Evolutionary conservation across 192 early-diverging fungal genomes (phyloP), one percentile per base, ranked within the genome.

Genomic region (Phycomyces blakesleeanus): DNA sequence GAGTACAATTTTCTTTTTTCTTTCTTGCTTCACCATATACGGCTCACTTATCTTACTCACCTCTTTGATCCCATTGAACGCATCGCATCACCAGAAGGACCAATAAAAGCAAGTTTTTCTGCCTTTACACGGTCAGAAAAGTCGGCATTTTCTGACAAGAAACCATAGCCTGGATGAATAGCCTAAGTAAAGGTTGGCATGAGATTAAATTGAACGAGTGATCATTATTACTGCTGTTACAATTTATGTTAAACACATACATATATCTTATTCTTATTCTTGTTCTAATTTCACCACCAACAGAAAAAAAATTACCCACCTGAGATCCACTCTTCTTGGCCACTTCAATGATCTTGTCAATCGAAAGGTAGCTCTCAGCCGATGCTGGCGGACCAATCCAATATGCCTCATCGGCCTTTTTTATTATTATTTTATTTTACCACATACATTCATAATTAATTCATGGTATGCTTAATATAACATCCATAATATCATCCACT

Each of bases 131-230:
- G 71, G 21, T 91, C 84, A 1, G 92, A 91, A 82, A 98, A 98
- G n/a, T 74, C 80, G 0, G 91, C 83, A 75, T 95, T 96, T 67
- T 98, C 96, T 0, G 93, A 95, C 47, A 98, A 79, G 73, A 98
- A 98, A 12, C 96, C 96, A 74, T 96, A 98, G 34, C 96, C 96
- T 0, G 96, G 96, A 63, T 98, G 96, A 57, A 98, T 89, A 22
- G 94, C 96, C 81, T 47, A n/a, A n/a, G n/a, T n/a, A n/a, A n/a
- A n/a, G n/a, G n/a, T n/a, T n/a, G n/a, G n/a, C n/a, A n/a, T n/a
- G n/a, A n/a, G n/a, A n/a, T n/a, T n/a, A n/a, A n/a, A n/a, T n/a
- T n/a, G n/a, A n/a, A n/a, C n/a, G n/a, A n/a, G n/a, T n/a, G n/a
- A n/a, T n/a, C n/a, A n/a, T n/a, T n/a, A n/a, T n/a, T n/a, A n/a